These are phyloP conservation scores for Oryza coarctata DNA, from an alignment of 176 grass and related monocot species.

Conservation along the genomic window DNA sequence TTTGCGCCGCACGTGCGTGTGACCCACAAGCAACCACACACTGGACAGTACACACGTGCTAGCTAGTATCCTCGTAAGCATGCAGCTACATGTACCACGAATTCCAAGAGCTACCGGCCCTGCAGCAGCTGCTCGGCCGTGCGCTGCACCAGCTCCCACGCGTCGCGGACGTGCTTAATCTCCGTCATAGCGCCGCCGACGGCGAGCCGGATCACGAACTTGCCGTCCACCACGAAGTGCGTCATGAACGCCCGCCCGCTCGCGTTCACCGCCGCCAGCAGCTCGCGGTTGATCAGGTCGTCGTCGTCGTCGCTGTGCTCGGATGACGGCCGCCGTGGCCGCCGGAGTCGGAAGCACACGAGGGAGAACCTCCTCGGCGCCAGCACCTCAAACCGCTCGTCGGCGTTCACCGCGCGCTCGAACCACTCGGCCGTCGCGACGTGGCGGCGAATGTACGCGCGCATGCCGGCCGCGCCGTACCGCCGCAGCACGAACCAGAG, in stretches of 20 bases:
- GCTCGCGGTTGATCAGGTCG: conserved; percentile 24
- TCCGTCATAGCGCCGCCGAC: conserved; percentile 44
- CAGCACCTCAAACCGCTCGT: conserved; percentile 54
- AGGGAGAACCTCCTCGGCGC: conserved; percentile 36
- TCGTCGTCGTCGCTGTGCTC: background rate
- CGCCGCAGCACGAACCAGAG: conserved; percentile 40
- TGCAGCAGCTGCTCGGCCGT: conserved; percentile 15
- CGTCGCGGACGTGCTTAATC: conserved; percentile 36
- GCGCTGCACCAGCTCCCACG: conserved; percentile 43
- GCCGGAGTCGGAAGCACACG: conserved; percentile 42
- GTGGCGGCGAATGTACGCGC: conserved; percentile 21
- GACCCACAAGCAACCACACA: too few relatives aligned
- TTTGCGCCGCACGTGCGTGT: too few relatives aligned
- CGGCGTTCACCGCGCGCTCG: conserved; percentile 30
- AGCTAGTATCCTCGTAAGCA: too few relatives aligned
- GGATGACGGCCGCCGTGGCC: background rate
- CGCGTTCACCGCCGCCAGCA: conserved; percentile 43
- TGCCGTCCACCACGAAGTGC: conserved; percentile 39
- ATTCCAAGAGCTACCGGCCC: background rate
- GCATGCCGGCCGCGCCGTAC: conserved; percentile 40
- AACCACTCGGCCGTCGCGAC: conserved; percentile 48
- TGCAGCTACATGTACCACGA: too few relatives aligned
- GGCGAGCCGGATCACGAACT: conserved; percentile 43
- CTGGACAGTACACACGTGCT: too few relatives aligned
- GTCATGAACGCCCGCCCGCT: conserved; percentile 52